Conservation (phyloP, 2,329 filamentous ascomycete genomes). For the Fusarium falciforme region DNA sequence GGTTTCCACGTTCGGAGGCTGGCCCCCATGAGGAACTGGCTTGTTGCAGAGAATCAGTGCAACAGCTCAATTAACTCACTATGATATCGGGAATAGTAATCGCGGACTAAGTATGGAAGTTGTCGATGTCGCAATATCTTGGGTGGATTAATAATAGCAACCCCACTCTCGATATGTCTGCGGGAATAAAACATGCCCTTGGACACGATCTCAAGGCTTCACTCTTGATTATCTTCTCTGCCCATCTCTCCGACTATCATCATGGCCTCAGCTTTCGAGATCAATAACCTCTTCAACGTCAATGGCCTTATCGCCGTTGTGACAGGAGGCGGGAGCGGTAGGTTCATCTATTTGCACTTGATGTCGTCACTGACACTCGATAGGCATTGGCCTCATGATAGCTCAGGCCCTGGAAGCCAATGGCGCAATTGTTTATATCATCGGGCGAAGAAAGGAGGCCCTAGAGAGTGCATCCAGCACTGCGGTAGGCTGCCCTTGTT, state of each 20-base stretch:
- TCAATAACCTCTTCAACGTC: constrained; percentile 57
- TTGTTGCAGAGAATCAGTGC: not conserved
- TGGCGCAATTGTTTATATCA: constrained; percentile 63
- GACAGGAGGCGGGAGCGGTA: constrained; percentile 60
- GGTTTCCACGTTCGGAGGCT: too few relatives aligned
- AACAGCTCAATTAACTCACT: not conserved
- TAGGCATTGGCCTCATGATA: constrained; percentile 64
- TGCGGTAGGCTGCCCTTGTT: not conserved
- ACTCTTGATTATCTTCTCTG: not conserved
- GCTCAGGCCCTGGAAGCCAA: constrained; percentile 61
- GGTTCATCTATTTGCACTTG: not conserved
- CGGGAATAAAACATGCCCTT: not conserved
- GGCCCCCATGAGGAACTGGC: not conserved
- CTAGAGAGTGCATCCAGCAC: constrained; percentile 54
- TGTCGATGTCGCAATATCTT: not conserved
- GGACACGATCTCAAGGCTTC: not conserved
- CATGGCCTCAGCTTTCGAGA: not conserved
- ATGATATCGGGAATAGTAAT: not conserved
- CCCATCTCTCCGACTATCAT: not conserved
- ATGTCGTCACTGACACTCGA: not conserved
- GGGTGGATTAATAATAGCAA: not conserved
- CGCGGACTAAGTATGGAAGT: not conserved
- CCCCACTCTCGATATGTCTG: not conserved
- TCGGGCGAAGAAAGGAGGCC: constrained; percentile 59
- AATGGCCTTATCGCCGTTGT: constrained; percentile 66